Percentiles rank a stretch among this genome's conserved stretches.
These are phyloP conservation scores for Akanthomyces dipterigenus DNA, from an alignment of 2,329 filamentous ascomycete genomes.

Conservation along the genomic window DNA sequence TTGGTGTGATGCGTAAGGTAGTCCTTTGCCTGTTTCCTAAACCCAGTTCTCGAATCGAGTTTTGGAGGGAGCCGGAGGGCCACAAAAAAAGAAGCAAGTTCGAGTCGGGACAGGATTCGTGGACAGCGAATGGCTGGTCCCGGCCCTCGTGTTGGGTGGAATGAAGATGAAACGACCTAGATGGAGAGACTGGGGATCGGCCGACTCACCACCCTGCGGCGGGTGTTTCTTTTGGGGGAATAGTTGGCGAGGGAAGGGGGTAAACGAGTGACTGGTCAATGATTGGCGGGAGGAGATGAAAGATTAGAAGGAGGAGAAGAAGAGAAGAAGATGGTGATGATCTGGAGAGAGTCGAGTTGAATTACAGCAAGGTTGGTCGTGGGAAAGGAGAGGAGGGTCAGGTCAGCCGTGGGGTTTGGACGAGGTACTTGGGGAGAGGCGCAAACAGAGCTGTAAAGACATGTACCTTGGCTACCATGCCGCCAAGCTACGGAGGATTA, in stretches of 20 bases:
- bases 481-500: not conserved
- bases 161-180: slow-evolving; percentile 11
- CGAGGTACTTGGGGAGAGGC: not conserved
- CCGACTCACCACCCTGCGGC: not conserved
- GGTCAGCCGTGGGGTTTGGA: not conserved
- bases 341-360: not conserved
- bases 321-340: slow-evolving; percentile 9
- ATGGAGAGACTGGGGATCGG: not conserved
- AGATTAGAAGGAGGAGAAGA: slow-evolving; percentile 8
- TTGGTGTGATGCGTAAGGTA: not conserved
- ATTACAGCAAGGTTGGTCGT: not conserved
- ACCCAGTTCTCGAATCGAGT: not conserved
- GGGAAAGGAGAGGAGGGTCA: slow-evolving; percentile 1
- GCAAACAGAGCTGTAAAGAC: not conserved
- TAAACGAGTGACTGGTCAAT: slow-evolving; percentile 13
- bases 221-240: not conserved
- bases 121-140: slow-evolving; percentile 8
- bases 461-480: not conserved
- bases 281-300: not conserved
- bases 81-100: not conserved
- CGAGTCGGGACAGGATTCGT: not conserved
- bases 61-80: not conserved
- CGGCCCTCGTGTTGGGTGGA: slow-evolving; percentile 5
- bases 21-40: not conserved
- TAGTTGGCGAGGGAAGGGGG: not conserved